Conservation (phyloP, 768 basidiomycete species). For the Pleurotus pulmonarius region DNA sequence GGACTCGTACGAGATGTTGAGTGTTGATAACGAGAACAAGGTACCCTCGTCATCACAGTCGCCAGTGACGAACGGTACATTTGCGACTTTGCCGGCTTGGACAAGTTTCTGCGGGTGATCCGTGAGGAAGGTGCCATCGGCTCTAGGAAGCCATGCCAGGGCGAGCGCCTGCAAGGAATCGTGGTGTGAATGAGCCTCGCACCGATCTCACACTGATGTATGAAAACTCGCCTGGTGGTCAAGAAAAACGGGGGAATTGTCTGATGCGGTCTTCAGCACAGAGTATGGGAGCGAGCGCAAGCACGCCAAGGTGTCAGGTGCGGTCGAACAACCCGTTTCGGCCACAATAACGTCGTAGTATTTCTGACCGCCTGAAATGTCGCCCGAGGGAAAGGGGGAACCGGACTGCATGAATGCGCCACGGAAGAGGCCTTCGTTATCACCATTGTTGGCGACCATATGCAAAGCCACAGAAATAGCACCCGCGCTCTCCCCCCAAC, state of each 20-base stretch:
- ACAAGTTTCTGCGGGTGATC: slow-evolving; percentile 40
- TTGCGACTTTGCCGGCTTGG: slow-evolving; percentile 38
- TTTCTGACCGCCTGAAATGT: slow-evolving; percentile 36
- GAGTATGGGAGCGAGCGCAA: slow-evolving; percentile 33
- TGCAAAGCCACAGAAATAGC: slow-evolving; percentile 51
- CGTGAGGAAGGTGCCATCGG: slow-evolving; percentile 46
- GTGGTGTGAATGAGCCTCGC: no score
- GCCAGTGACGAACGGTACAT: slow-evolving; percentile 43
- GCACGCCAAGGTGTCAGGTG: slow-evolving; percentile 37
- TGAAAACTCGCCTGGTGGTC: no score
- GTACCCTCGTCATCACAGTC: slow-evolving; percentile 45
- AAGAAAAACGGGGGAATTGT: slow-evolving; percentile 34
- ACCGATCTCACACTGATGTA: no score
- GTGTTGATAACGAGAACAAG: slow-evolving; percentile 17
- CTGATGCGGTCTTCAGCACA: slow-evolving; percentile 33
- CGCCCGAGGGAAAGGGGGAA: slow-evolving; percentile 38
- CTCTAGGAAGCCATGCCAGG: slow-evolving; percentile 45
- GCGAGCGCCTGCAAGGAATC: slow-evolving; percentile 31
- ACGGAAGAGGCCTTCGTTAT: slow-evolving; percentile 43
- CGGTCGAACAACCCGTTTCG: slow-evolving; percentile 24
- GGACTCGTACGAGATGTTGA: slow-evolving; percentile 22
- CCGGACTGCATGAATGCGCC: slow-evolving; percentile 51
- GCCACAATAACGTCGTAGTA: slow-evolving; percentile 41
- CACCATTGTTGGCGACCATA: slow-evolving; percentile 42
- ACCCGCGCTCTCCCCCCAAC: slow-evolving; percentile 44